Evolutionary conservation across 257 asterid species (phyloP), one percentile per base, ranked within the genome.

Genomic region (Solanum bulbocastanum): DNA sequence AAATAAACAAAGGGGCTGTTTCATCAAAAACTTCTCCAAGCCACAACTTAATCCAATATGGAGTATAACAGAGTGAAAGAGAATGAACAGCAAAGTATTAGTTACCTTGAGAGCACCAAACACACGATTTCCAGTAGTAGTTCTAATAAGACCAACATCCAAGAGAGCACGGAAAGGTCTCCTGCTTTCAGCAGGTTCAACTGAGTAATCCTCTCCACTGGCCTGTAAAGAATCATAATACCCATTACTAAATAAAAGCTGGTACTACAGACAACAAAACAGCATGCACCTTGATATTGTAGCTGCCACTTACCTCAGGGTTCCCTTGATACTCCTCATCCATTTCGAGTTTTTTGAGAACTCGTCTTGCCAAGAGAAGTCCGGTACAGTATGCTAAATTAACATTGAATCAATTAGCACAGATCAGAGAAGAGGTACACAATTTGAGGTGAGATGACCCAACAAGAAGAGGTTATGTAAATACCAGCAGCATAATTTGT

Each of bases 81-180:
- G 36, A 39, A 65, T 2, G 8, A 15, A 85, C 5, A 66, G 82
- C 3, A 37, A 85, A 37, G 39, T 16, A 65, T 16, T 5, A 60
- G 12, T 1, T 88, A 96, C 98, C 98, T 94, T 94, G 40, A 96
- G 98, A 8, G 98, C 98, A 88, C 98, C 99, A 84, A 95, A 95
- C 44, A 96, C 94, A 46, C 98, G 95, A 88, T 96, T 95, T 3
- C 99, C 98, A 1, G 99, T 95, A 32, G 98, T 96, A 23, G 99
- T 96, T 69, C 88, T 89, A n/a, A 96, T 0, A 82, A 95, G 99
- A 32, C 99, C 99, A 88, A 95, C 99, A 89, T 95, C 98, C 60
- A 96, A 90, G 74, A 96, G 98, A 9, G 98, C 98, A 86, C 99
- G 98, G 94, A 96, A 95, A 2, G 98, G 99, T 92, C 98, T 94